Base-by-base conservation (phyloP, 345 rosid species). In the Murraya koenigii region DNA sequence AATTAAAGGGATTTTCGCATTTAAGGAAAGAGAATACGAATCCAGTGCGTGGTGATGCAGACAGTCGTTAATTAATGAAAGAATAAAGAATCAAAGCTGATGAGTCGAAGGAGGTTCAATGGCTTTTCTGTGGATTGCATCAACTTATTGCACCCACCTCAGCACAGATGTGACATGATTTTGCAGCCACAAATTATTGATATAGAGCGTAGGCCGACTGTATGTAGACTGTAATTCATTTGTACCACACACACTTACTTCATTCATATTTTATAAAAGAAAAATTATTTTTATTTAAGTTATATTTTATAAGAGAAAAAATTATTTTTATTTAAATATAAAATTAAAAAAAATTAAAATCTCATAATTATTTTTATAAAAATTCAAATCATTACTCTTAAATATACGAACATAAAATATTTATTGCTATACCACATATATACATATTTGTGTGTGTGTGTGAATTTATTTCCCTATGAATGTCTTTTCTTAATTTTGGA, bases 181-280 rank as follows among this genome's bases (percentile, higher is more conserved):
- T 79, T 65, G 38, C 65, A 75, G 64, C 82, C 83, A 80, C 84
- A 61, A 33, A 17, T n/a, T 33, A 33, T 19, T 36, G 28, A 23
- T 52, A 6, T 17, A 19, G 56, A 17, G 56, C 56, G 13, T 44
- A 3, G 49, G 49, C 56, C 19, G 56, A 5, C n/a, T 1, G 1
- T 5, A 39, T 39, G 0, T 2, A 9, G 35, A 4, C 14, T 3
- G 32, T 49, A 61, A 59, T 68, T 67, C 49, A 25, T 69, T 69
- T 77, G n/a, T 60, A 30, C 6, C 7, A 4, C 23, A 69, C n/a
- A n/a, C n/a, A n/a, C n/a, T n/a, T n/a, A n/a, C n/a, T n/a, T n/a
- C n/a, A n/a, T n/a, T n/a, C n/a, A n/a, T n/a, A n/a, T n/a, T n/a
- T n/a, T n/a, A n/a, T n/a, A n/a, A n/a, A n/a, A n/a, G n/a, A n/a